These are phyloP conservation scores for Hymenoscyphus fructigenus DNA, from an alignment of 2,329 filamentous ascomycete genomes.

Conservation along the genomic window DNA sequence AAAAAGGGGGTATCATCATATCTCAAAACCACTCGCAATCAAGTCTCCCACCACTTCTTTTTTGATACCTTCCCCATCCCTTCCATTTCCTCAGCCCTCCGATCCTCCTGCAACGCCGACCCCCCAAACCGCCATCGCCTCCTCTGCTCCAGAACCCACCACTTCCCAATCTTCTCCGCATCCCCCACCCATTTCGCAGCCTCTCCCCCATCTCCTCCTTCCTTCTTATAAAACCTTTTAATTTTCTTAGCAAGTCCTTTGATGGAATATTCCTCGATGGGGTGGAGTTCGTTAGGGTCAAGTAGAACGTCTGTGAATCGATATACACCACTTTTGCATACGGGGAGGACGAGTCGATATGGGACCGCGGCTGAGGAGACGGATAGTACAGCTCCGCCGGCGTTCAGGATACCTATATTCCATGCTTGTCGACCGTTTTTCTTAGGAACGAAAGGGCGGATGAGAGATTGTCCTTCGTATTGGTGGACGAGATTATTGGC, in stretches of 20 bases:
- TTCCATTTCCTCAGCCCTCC: constrained; percentile 25
- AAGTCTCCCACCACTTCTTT: constrained; percentile 32
- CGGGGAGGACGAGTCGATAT: constrained; percentile 30
- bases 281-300: constrained; percentile 38
- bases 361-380: constrained; percentile 27
- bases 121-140: constrained; percentile 29
- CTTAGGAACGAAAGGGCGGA: constrained; percentile 40
- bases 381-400: constrained; percentile 30
- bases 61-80: constrained; percentile 26
- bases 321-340: constrained; percentile 28
- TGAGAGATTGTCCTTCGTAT: constrained; percentile 48
- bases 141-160: constrained; percentile 41
- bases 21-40: neutral
- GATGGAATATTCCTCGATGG: constrained; percentile 38
- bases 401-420: constrained; percentile 34
- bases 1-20: constrained; percentile 8
- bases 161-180: constrained; percentile 39
- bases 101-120: constrained; percentile 28
- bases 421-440: constrained; percentile 37
- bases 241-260: constrained; percentile 33
- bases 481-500: constrained; percentile 43
- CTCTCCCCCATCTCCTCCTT: constrained; percentile 17
- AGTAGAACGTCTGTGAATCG: constrained; percentile 39
- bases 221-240: constrained; percentile 29
- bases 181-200: constrained; percentile 39